Evolutionary conservation across 345 rosid species (phyloP), one percentile per base, ranked within the genome.

Genomic region (Gossypium thurberi): DNA sequence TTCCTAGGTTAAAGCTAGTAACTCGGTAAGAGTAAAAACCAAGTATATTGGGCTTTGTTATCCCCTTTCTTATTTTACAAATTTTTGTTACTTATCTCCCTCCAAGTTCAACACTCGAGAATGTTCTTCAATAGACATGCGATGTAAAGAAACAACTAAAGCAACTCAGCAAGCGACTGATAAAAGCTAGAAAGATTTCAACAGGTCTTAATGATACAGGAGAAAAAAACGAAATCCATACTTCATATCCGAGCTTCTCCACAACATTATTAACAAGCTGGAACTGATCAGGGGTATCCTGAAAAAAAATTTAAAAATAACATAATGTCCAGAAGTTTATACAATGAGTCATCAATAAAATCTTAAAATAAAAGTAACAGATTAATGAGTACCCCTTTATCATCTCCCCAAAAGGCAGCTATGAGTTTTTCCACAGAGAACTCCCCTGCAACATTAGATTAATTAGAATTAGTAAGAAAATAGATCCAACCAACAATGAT

Each of bases 401-500:
- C 81, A 68, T 69, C 89, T 56, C 81, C 75, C 52, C 67, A 71
- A 1, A 82, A 50, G 18, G 84, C 63, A 70, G 82, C 85, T 43
- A 91, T 56, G 56, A 94, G 86, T 75, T 71, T 85, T 71, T 88
- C 90, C 79, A 91, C 72, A 65, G 96, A 88, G 79, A 85, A 82
- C 44, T 94, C 97, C 64, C 90, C 98, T 94, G 75, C 68, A 74
- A 42, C 64, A 61, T 52, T 33, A 75, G 20, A 69, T 59, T 4
- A 82, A 61, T 47, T 51, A 66, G 64, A 81, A 73, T 73, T 50
- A 74, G 67, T 6, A 58, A 14, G 40, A 14, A 4, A 63, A 26
- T 62, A 72, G 12, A 65, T 65, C 17, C 63, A n/a, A 18, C 58
- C 40, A 75, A 28, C 56, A 52, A 20, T 25, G 26, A 61, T 4